Evolutionary conservation across 1,139 yeast genomes (phyloP), one percentile per base, ranked within the genome.

Genomic region (Suhomyces taliae): DNA sequence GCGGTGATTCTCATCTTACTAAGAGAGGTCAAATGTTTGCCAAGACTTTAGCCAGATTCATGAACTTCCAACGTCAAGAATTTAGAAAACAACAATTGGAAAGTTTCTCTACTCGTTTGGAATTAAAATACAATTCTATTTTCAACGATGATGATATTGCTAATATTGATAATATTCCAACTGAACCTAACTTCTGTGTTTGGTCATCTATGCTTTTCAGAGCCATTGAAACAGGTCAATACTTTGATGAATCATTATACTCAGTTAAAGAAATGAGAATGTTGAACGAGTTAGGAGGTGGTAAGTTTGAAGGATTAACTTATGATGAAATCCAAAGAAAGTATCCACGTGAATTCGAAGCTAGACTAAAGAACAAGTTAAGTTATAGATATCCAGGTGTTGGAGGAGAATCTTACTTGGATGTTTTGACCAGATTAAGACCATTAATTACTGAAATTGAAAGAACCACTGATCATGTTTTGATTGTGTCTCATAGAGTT

Each of bases 341-440:
- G 56, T 81, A 76, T 56, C 97, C 97, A 0, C 80, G 78, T 38
- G 98, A 93, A 65, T 91, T 86, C 60, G 82, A 80, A 40, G 79
- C 90, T 19, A 78, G 97, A 51, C 70, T 89, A 55, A 74, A 76
- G 39, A 86, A 89, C 64, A 91, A 91, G 67, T 75, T 91, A 58
- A 74, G 85, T 27, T 91, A 90, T 66, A 74, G 98, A 55, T 91
- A 90, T 62, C 98, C 98, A 2, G 98, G 98, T 9, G 88, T 90
- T 45, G 97, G 97, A n/a, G 98, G 98, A 33, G 98, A 91, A 67
- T 87, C 96, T 0, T 91, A 91, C 58, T 70, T 91, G 57, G 99
- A 93, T 67, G 99, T 91, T 6, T 86, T 93, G 59, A 89, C 91
- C 53, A 77, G 99, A 51, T 74, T 93, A 50, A 76, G 96, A 49